Percentiles rank a stretch among this genome's conserved stretches.
phyloP scores from a whole-genome alignment of 2,329 filamentous ascomycete genomes.

The Arthroderma sp. region DNA sequence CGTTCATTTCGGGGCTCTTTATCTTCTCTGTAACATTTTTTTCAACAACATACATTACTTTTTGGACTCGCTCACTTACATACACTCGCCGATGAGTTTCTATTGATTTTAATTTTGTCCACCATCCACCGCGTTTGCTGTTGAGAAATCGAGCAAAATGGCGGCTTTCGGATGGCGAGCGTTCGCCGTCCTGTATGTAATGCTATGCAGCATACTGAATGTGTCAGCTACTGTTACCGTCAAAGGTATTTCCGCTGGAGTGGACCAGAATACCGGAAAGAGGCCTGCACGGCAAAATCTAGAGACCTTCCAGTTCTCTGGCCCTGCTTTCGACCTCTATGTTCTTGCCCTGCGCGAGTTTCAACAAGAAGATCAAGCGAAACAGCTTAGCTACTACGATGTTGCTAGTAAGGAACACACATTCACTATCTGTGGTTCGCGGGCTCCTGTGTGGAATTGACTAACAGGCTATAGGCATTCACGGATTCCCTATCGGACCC shows the following conservation, averaged over 20 bases:
- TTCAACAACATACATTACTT: no score
- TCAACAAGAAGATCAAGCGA: conserved; percentile 51
- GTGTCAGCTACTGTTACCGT: conserved; percentile 7
- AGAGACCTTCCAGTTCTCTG: conserved; percentile 48
- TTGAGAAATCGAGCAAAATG: neutral
- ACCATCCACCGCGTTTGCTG: no score
- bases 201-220: neutral
- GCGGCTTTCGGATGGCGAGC: neutral
- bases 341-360: conserved; percentile 61
- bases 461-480: conserved; percentile 46
- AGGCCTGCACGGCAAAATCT: conserved; percentile 49
- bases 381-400: conserved; percentile 62
- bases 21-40: no score
- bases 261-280: conserved; percentile 17
- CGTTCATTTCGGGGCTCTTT: no score
- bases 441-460: no score
- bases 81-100: no score
- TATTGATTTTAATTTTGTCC: no score
- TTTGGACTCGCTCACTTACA: no score
- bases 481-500: conserved; percentile 54
- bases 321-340: conserved; percentile 57
- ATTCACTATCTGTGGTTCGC: no score
- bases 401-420: conserved; percentile 48
- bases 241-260: conserved; percentile 15
- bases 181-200: neutral